phyloP scores from a whole-genome alignment of 2,329 filamentous ascomycete species.

The Claviceps sp. region DNA sequence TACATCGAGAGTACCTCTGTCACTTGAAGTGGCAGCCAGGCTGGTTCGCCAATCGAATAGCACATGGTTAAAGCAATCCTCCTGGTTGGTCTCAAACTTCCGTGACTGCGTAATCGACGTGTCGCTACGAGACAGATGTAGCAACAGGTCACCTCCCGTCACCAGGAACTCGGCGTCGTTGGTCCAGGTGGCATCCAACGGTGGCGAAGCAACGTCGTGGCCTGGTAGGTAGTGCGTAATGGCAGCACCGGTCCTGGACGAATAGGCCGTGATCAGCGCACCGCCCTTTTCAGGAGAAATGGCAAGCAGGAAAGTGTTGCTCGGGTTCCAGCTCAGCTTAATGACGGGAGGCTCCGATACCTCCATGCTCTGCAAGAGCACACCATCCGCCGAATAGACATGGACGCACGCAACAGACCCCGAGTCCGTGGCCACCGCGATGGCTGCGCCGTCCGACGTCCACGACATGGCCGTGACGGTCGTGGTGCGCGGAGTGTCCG shows the following conservation, averaged over 20 bases:
- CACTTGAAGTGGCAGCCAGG: conserved; percentile 44
- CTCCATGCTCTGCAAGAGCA: conserved; percentile 38
- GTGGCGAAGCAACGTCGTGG: conserved; percentile 36
- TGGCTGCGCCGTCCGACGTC: conserved; percentile 40
- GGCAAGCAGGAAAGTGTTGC: conserved; percentile 39
- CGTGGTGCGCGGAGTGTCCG: conserved; percentile 36
- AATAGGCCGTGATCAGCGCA: conserved; percentile 43
- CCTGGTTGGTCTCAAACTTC: conserved; percentile 39
- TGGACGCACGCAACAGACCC: conserved; percentile 38
- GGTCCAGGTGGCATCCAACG: conserved; percentile 47
- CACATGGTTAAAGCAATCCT: conserved; percentile 41
- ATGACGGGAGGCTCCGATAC: conserved; percentile 47
- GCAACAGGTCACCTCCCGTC: conserved; percentile 42
- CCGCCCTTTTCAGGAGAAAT: conserved; percentile 42
- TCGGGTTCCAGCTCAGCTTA: conserved; percentile 48
- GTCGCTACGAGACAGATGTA: conserved; percentile 33
- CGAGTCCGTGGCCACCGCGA: conserved; percentile 46
- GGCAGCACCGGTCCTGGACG: conserved; percentile 27
- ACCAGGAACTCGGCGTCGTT: conserved; percentile 44
- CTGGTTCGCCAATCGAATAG: conserved; percentile 41
- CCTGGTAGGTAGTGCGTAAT: conserved; percentile 33
- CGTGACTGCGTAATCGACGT: conserved; percentile 30
- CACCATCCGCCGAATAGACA: conserved; percentile 42
- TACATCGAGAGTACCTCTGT: conserved; percentile 48
- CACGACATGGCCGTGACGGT: conserved; percentile 48